Evolutionary conservation across 352 stramenopile genomes (phyloP), one percentile per base, ranked within the genome.

Genomic region (Phytophthora kernoviae): DNA sequence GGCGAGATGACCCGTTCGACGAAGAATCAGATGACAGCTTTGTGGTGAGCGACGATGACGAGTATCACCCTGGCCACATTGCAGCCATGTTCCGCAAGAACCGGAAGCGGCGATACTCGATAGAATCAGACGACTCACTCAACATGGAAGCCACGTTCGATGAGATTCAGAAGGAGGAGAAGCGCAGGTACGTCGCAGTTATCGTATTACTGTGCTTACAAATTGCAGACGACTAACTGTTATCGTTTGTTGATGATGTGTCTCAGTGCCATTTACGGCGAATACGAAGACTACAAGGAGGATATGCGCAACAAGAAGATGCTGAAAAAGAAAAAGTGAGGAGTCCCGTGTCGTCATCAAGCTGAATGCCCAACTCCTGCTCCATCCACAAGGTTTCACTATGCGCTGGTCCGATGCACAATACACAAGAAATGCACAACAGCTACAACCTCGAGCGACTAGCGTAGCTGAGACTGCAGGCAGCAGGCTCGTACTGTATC

Each of bases 1-100:
- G 76, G 15, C 77, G 65, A 26, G 54, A 60, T 17, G 78, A 91
- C 47, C 75, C 85, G 21, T 93, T 90, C 58, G 84, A 94, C 24
- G 84, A 93, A 54, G 87, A 94, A n/a, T 94, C 81, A 36, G 87
- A 96, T 54, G 87, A 96, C 58, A 91, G 87, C 49, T 96, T 96
- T 55, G 84, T 96, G 18, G 85, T 94, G 33, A 76, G 68, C 26
- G 87, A 85, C 41, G 82, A 84, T 37, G 84, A 87, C 33, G 83
- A 88, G 59, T 96, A 93, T 58, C 68, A 67, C 39, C 84, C 83
- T 1, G 87, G 87, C 12, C 75, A 73, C 56, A 94, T 96, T 64
- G 78, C 84, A 24, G 75, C 77, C 17, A 93, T 94, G 83, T 85
- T 96, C 30, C 73, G 73, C 7, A 90, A 90, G 49, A 81, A 83